These are phyloP conservation scores for Vachellia collinsii DNA, from an alignment of 306 rosid genomes.

Conservation along the genomic window DNA sequence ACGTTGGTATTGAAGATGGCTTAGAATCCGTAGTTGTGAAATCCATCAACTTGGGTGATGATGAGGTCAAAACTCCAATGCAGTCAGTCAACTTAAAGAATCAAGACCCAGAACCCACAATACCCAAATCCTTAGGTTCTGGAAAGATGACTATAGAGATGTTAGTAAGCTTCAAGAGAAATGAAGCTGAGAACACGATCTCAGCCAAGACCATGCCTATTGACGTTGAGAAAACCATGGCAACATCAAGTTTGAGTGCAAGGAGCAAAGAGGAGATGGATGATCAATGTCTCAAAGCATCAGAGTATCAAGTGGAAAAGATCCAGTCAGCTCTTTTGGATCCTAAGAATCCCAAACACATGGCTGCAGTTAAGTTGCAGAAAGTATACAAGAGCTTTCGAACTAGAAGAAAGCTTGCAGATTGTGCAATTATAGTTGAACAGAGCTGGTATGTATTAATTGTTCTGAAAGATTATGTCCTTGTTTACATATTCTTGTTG, in stretches of 20 bases:
- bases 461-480: constrained; percentile 8
- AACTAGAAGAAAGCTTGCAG: constrained; percentile 93
- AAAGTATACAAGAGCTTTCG: constrained; percentile 99
- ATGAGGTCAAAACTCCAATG: constrained; percentile 57
- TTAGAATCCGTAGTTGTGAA: constrained; percentile 68
- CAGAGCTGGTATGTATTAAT: constrained; percentile 82
- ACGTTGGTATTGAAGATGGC: constrained; percentile 62
- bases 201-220: constrained; percentile 44
- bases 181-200: constrained; percentile 48
- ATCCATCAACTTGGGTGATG: constrained; percentile 69
- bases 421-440: constrained; percentile 98
- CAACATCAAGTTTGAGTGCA: constrained; percentile 34
- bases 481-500: not conserved
- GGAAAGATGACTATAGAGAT: constrained; percentile 78
- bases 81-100: constrained; percentile 73
- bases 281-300: constrained; percentile 38
- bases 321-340: constrained; percentile 54
- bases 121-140: constrained; percentile 63
- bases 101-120: constrained; percentile 66
- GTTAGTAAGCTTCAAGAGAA: constrained; percentile 76
- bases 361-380: constrained; percentile 91
- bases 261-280: constrained; percentile 56
- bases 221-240: constrained; percentile 40
- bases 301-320: constrained; percentile 45
- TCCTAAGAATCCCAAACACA: constrained; percentile 73